Evolutionary conservation across 495 filamentous ascomycete species (phyloP), one percentile per base, ranked within the genome.

Genomic region (Xeromyces bisporus): DNA sequence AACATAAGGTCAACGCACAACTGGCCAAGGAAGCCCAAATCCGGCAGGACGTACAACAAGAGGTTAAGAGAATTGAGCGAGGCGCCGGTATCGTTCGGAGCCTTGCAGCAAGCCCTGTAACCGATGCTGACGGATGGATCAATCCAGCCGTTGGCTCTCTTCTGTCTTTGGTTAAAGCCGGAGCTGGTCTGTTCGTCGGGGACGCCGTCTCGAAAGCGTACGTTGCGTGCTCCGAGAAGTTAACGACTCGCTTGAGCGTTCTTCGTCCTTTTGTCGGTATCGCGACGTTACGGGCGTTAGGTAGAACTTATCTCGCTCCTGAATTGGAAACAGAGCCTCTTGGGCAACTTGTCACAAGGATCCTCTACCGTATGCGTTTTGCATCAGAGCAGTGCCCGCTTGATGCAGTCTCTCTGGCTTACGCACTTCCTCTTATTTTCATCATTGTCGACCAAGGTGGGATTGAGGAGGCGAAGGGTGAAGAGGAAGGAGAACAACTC

Each of bases 301-400:
- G 78, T 12, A 68, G 80, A 10, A 67, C 73, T 10, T 66, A 80
- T 6, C 55, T 94, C 0, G 65, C 83, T 0, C 59, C 71, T 13
- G 74, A 77, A 23, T 55, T 85, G 38, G 64, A 77, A 33, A 57
- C 78, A 34, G 89, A 94, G 51, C 73, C 78, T 20, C 59, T 96
- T 28, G 81, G 80, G 36, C 78, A 89, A 28, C 71, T 93, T 3
- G 66, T 91, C 8, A 94, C 87, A 11, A 71, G 89, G 50, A 71
- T 96, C 6, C 62, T 97, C 9, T 94, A 94, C 50, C 76, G 86
- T 18, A 54, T 97, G 27, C 77, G 85, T 12, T 91, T 93, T 47
- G 66, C 83, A 32, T 80, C 80, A 8, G 89, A 93, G 47, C 89
- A 96, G 47, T 71, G 84, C 2, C 82, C 86, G 2, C 83, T 96